phyloP scores from a whole-genome alignment of 2,329 filamentous ascomycete genomes.

The Leptographium galeiforme region DNA sequence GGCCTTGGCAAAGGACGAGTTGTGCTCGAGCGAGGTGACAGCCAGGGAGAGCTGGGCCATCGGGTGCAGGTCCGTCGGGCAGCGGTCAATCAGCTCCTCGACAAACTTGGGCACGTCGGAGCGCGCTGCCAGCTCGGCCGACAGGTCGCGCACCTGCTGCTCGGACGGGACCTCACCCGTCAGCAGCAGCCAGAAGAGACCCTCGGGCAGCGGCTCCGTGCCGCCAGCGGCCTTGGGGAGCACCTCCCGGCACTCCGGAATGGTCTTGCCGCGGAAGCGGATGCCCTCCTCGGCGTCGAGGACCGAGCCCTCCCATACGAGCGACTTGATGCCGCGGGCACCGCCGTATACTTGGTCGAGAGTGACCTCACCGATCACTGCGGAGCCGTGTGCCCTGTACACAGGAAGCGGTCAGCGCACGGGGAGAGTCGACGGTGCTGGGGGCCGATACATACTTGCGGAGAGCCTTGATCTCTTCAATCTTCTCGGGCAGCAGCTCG shows the following conservation, averaged over 20 bases:
- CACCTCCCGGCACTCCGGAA: constrained; percentile 95
- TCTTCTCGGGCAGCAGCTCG: constrained; percentile 86
- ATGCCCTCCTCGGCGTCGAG: constrained; percentile 98
- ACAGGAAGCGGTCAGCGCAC: too few species aligned
- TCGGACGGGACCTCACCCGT: constrained; percentile 95
- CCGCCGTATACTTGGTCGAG: constrained; percentile 99
- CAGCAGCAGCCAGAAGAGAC: constrained; percentile 98
- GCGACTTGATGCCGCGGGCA: constrained; percentile 95
- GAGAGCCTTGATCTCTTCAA: constrained; percentile 98
- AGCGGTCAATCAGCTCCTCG: constrained; percentile 99
- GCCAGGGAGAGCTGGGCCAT: constrained; percentile 99
- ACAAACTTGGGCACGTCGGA: constrained; percentile 96
- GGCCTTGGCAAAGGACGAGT: constrained; percentile 93
- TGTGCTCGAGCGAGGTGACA: constrained; percentile 95
- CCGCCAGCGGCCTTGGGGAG: constrained; percentile 95
- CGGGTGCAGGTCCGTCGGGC: constrained; percentile 95
- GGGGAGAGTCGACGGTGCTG: too few species aligned
- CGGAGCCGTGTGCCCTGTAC: constrained; percentile 77
- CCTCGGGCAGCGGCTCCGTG: constrained; percentile 93
- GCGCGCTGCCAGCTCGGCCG: constrained; percentile 96
- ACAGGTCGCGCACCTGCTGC: constrained; percentile 96
- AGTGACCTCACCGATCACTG: constrained; percentile 93
- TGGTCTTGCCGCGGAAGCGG: constrained; percentile 97
- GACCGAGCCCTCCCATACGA: constrained; percentile 98
- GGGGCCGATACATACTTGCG: constrained; percentile 56